A percentile compares a stretch with the other conserved stretches of the same genome.
Evolutionary conservation across 2,329 filamentous ascomycete species (phyloP).

Genomic region (Sporothrix pallida): DNA sequence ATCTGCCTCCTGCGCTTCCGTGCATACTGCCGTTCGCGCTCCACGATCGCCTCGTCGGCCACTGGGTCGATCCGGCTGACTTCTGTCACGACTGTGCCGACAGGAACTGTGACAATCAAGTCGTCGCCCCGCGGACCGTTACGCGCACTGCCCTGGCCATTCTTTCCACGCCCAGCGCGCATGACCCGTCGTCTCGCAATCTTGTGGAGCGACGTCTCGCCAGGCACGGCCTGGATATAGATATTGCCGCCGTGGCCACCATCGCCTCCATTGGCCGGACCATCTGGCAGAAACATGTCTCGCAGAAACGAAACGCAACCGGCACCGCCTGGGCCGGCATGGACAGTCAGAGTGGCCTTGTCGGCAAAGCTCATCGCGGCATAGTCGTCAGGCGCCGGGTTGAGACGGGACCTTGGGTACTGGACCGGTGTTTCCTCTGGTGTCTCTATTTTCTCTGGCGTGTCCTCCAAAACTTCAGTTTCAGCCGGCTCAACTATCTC

Average conservation of each 20-base stretch:
- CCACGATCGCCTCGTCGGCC: slow-evolving; percentile 62
- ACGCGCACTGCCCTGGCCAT: slow-evolving; percentile 74
- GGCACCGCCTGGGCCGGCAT: slow-evolving; percentile 82
- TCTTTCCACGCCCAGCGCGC: slow-evolving; percentile 75
- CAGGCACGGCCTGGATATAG: slow-evolving; percentile 90
- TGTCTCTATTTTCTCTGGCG: slow-evolving; percentile 32
- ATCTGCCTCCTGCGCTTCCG: slow-evolving; percentile 29
- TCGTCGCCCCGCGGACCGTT: slow-evolving; percentile 85
- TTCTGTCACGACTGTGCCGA: slow-evolving; percentile 89
- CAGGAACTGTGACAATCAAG: slow-evolving; percentile 84
- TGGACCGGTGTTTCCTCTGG: slow-evolving; percentile 38
- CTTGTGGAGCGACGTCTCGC: slow-evolving; percentile 93
- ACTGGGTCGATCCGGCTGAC: slow-evolving; percentile 78
- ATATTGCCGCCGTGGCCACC: slow-evolving; percentile 90
- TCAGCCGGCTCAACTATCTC: background rate
- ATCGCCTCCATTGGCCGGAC: slow-evolving; percentile 92
- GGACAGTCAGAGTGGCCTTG: slow-evolving; percentile 76
- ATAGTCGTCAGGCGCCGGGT: slow-evolving; percentile 85
- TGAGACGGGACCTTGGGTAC: slow-evolving; percentile 64
- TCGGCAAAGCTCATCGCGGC: slow-evolving; percentile 83
- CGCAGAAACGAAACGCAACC: slow-evolving; percentile 94
- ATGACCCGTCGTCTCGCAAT: slow-evolving; percentile 77
- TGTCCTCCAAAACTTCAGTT: background rate
- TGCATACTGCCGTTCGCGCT: slow-evolving; percentile 36
- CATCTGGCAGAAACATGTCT: slow-evolving; percentile 86